Base-by-base conservation (phyloP, 2,329 filamentous ascomycete species). In the Ceratocystis destructans region DNA sequence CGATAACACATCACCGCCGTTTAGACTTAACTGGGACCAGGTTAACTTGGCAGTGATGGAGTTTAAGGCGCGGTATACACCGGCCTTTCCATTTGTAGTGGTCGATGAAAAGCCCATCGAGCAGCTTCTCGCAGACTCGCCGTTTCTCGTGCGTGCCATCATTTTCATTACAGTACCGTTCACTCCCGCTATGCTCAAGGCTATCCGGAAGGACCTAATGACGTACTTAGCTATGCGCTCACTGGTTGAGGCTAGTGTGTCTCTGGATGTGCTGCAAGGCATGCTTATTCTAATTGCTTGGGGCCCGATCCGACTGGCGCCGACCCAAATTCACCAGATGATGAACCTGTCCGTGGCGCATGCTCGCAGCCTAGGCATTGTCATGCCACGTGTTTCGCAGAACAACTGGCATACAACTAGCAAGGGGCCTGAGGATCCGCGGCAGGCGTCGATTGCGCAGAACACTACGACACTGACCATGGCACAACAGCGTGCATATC, bases 221-320 rank as follows among this genome's bases (percentile, higher is more conserved):
- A 74, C 75, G 5, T 77, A 79, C 70, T 70, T 80, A 37, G 74
- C 77, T 5, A 73, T 78, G 22, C 75, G 76, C 44, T 71, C 79
- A 62, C 62, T 82, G 0, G 73, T 79, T 1, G 73, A 75, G 67
- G 75, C 76, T 20, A 74, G 79, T 48, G 72, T 72, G 41, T 74
- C 72, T 17, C 66, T 81, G 7, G 78, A 80, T 66, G 70, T 79
- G 2, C 73, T 81, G 1, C 79, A 81, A 70, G 79, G 79, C 0
- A 71, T 80, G 7, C 68, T 81, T 6, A 73, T 80, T 55, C 75
- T 76, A 50, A 72, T 80, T 65, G 74, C 77, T 25, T 81, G 79
- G 79, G 80, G 72, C 62, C 72, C 53, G 66, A 62, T 48, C 17
- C 45, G 66, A 12, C 44, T 67, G 45, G 66, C 66, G 4, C 50